Evolutionary conservation across 1,139 yeast genomes (phyloP), one percentile per base, ranked within the genome.

Genomic region (Scheffersomyces lignicola): DNA sequence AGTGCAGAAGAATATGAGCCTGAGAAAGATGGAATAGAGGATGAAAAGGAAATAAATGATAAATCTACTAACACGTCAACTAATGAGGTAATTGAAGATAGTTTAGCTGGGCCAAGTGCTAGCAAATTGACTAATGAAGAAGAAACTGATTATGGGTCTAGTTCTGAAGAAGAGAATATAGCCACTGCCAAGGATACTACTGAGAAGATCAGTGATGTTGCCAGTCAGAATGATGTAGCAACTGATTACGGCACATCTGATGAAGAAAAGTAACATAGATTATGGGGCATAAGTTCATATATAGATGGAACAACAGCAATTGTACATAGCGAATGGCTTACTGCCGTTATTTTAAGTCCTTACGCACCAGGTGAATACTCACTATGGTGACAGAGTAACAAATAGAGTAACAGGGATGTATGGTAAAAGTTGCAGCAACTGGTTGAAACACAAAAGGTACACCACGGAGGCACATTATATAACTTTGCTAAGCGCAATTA

Each of bases 201-300:
- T 13, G 17, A 21, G n/a, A 24, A 11, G 11, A 29, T 21, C 14
- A 29, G 22, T 13, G 26, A 32, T 4, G 4, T 11, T 17, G 22
- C 9, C 11, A 34, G 41, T 27, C 40, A 37, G 28, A 35, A 32
- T 11, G 40, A 37, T 22, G 33, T 33, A 3, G 46, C 38, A 7
- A 44, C 46, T 4, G 47, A 42, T 24, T 43, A 43, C 23, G n/a
- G n/a, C n/a, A 40, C 42, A 24, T 39, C 41, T n/a, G 37, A 32
- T 14, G 41, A 40, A 5, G 26, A 18, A n/a, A n/a, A n/a, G n/a
- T n/a, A n/a, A n/a, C n/a, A n/a, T n/a, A n/a, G n/a, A n/a, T n/a
- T n/a, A n/a, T n/a, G n/a, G n/a, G n/a, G n/a, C n/a, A n/a, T n/a
- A n/a, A n/a, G n/a, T n/a, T n/a, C n/a, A n/a, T n/a, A n/a, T n/a